phyloP scores from a whole-genome alignment of 1,284 basidiomycete species.

The Ustilago tritici region DNA sequence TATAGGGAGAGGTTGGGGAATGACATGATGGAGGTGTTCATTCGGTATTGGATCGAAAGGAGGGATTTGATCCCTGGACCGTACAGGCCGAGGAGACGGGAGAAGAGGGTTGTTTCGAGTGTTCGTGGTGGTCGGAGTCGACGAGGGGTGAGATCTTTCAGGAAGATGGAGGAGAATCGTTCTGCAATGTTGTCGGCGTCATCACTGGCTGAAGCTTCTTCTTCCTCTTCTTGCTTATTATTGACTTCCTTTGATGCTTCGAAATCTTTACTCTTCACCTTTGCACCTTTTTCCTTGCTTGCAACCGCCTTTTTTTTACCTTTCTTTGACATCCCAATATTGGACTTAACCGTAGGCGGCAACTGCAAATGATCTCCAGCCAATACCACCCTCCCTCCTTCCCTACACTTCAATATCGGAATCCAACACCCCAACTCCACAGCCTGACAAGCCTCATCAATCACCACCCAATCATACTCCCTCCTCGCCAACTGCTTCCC shows the following conservation, averaged over 20 bases:
- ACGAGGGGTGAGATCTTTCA: background rate
- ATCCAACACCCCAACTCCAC: conserved; percentile 98
- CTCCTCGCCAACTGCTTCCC: conserved; percentile 46
- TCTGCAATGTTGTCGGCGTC: conserved; percentile 6
- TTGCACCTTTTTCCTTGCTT: background rate
- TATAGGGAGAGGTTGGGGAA: conserved; percentile 91
- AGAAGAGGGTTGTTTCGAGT: conserved; percentile 89
- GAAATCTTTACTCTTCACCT: conserved; percentile 14
- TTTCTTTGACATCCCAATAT: background rate
- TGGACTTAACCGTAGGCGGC: conserved; percentile 82
- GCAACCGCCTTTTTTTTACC: background rate
- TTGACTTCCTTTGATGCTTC: conserved; percentile 6
- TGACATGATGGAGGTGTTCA: conserved; percentile 85
- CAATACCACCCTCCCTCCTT: conserved; percentile 53
- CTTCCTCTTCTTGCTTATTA: conserved; percentile 9
- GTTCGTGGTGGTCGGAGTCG: conserved; percentile 77
- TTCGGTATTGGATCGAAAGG: conserved; percentile 77
- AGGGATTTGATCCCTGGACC: conserved; percentile 85
- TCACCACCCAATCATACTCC: conserved; percentile 87
- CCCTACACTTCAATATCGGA: conserved; percentile 76
- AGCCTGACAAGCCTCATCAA: conserved; percentile 93
- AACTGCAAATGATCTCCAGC: conserved; percentile 74
- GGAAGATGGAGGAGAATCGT: conserved; percentile 7
- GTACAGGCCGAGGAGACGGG: conserved; percentile 87
- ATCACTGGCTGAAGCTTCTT: background rate